Percentiles rank a stretch among this genome's conserved stretches.
These are phyloP conservation scores for Arctium minus DNA, from an alignment of 129 eudicot genomes.

Conservation along the genomic window DNA sequence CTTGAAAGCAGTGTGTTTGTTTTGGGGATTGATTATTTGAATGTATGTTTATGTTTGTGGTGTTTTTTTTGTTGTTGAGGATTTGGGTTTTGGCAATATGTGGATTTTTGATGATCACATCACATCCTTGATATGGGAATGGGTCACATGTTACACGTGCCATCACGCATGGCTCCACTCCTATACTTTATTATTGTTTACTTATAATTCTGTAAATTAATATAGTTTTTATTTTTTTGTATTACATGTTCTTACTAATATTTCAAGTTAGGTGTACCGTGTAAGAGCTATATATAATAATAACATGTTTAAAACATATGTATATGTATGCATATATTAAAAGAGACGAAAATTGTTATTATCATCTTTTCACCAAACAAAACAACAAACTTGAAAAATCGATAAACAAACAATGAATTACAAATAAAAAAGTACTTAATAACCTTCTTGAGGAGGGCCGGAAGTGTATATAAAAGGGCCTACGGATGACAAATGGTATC, in stretches of 20 bases:
- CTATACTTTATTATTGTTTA: too few relatives aligned
- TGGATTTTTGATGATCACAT: too few relatives aligned
- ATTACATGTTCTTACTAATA: not conserved
- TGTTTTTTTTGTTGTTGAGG: not conserved
- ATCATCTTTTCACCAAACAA: conserved; percentile 13
- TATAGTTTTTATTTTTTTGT: too few relatives aligned
- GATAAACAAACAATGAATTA: not conserved
- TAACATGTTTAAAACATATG: not conserved
- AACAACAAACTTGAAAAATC: conserved; percentile 5
- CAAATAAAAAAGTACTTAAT: not conserved
- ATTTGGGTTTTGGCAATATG: too few relatives aligned
- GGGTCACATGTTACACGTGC: too few relatives aligned
- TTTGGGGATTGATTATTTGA: not conserved
- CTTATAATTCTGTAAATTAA: not conserved
- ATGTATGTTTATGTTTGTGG: not conserved
- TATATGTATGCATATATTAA: not conserved
- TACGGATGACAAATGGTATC: conserved; percentile 40
- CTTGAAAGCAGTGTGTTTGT: conserved; percentile 10
- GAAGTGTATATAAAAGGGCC: conserved; percentile 48
- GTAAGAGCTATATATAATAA: not conserved
- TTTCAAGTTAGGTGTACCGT: too few relatives aligned
- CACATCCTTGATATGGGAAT: too few relatives aligned
- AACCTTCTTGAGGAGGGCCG: conserved; percentile 29
- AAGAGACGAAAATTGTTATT: not conserved
- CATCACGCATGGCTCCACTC: not conserved